Evolutionary conservation across 2,329 filamentous ascomycete genomes (phyloP).

Genomic region (Fusarium aywerte): DNA sequence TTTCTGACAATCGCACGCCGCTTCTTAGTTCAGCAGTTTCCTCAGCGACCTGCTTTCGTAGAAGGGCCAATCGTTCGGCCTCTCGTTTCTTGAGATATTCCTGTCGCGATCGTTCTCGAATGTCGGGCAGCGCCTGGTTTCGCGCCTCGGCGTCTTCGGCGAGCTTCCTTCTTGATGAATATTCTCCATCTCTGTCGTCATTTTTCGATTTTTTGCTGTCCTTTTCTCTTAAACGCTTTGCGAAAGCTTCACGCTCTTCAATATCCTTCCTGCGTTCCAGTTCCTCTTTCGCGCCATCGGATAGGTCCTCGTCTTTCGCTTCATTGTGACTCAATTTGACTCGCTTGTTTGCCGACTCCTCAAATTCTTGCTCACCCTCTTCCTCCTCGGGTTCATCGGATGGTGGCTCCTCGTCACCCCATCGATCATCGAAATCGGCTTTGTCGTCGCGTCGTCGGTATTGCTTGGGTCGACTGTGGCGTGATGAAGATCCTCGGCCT

Average conservation of each 20-base stretch:
- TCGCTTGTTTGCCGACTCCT: constrained; percentile 77
- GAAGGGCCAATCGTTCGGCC: constrained; percentile 82
- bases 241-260: constrained; percentile 81
- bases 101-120: constrained; percentile 86
- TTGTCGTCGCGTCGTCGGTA: constrained; percentile 56
- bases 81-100: constrained; percentile 95
- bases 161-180: constrained; percentile 64
- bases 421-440: constrained; percentile 76
- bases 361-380: constrained; percentile 68
- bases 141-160: constrained; percentile 70
- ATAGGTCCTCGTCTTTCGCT: constrained; percentile 59
- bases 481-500: constrained; percentile 40
- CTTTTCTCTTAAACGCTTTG: constrained; percentile 77
- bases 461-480: constrained; percentile 53
- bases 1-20: constrained; percentile 77
- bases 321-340: constrained; percentile 71
- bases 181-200: constrained; percentile 66
- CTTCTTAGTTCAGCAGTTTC: constrained; percentile 84
- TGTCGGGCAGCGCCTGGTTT: constrained; percentile 78
- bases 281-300: constrained; percentile 69
- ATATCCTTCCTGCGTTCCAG: constrained; percentile 72
- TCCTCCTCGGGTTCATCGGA: constrained; percentile 57
- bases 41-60: constrained; percentile 89
- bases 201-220: constrained; percentile 78
- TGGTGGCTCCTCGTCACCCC: constrained; percentile 79